Percentiles rank a stretch among this genome's conserved stretches.
Conservation (phyloP, 139 green algal genomes). For the Volvox africanus region DNA sequence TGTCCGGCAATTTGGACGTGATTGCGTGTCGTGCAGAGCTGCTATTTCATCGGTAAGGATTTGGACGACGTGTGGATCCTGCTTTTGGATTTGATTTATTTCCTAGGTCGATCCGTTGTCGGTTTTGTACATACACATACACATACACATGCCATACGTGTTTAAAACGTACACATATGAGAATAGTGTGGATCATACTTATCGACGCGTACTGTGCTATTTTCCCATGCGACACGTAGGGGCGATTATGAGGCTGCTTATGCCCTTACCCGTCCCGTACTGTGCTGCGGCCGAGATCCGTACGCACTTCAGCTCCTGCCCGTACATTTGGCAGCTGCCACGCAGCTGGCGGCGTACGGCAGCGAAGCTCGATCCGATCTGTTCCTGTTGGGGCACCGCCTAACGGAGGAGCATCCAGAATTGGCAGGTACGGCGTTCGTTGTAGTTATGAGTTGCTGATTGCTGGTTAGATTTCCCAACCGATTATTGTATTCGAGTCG, state of each 20-base stretch:
- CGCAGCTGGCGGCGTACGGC: constrained; percentile 78
- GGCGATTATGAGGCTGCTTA: constrained; percentile 43
- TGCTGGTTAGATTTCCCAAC: neutral
- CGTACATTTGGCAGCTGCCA: constrained; percentile 79
- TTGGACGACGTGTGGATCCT: neutral
- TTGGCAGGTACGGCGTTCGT: constrained; percentile 64
- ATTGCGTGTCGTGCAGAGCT: constrained; percentile 79
- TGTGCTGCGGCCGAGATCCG: constrained; percentile 77
- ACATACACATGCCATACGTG: too few species aligned
- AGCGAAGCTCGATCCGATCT: constrained; percentile 16
- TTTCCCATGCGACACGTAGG: neutral
- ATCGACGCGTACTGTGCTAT: too few species aligned
- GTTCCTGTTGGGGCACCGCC: constrained; percentile 66
- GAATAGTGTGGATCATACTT: too few species aligned
- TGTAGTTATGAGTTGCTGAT: neutral
- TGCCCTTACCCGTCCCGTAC: constrained; percentile 70
- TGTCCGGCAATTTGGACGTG: constrained; percentile 82
- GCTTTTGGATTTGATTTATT: too few species aligned
- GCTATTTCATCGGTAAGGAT: constrained; percentile 62
- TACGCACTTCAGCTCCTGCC: constrained; percentile 78
- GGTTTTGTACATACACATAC: too few species aligned
- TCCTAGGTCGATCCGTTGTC: too few species aligned
- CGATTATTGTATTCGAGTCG: too few species aligned
- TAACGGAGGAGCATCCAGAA: constrained; percentile 91
- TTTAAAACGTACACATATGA: too few species aligned